Conservation (phyloP, 345 rosid genomes). For the Kernera saxatilis region DNA sequence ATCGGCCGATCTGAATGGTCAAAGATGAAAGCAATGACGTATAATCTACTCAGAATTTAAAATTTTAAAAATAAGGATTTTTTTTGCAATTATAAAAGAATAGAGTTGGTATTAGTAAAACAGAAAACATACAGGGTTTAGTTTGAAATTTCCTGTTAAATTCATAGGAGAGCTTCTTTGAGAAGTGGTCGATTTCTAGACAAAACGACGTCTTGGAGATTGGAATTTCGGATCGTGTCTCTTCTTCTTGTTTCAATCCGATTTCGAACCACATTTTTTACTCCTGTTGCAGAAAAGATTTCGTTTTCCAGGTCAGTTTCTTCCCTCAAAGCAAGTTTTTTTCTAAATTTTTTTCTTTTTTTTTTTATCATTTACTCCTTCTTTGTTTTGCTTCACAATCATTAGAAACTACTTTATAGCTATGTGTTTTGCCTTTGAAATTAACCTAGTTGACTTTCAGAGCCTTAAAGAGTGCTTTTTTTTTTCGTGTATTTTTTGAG, state of each 20-base stretch:
- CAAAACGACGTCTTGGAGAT: constrained; percentile 34
- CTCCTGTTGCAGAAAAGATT: background rate
- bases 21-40: background rate
- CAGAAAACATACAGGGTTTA: background rate
- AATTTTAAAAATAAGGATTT: background rate
- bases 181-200: constrained; percentile 13
- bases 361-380: background rate
- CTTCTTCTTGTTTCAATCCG: constrained; percentile 20
- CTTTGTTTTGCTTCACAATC: constrained; percentile 6
- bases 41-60: background rate
- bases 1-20: background rate
- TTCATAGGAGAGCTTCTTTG: background rate
- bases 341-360: background rate
- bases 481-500: background rate
- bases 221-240: constrained; percentile 30
- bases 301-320: constrained; percentile 13
- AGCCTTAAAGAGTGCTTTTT: background rate
- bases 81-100: background rate
- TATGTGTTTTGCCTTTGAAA: background rate
- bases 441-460: constrained; percentile 30
- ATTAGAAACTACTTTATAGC: constrained; percentile 7
- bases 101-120: background rate
- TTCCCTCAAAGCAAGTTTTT: background rate
- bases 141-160: background rate
- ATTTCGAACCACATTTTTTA: background rate